A percentile compares a stretch with the other conserved stretches of the same genome.
Conservation (phyloP, 2,329 filamentous ascomycete genomes). For the Hymenoscyphus fructigenus region DNA sequence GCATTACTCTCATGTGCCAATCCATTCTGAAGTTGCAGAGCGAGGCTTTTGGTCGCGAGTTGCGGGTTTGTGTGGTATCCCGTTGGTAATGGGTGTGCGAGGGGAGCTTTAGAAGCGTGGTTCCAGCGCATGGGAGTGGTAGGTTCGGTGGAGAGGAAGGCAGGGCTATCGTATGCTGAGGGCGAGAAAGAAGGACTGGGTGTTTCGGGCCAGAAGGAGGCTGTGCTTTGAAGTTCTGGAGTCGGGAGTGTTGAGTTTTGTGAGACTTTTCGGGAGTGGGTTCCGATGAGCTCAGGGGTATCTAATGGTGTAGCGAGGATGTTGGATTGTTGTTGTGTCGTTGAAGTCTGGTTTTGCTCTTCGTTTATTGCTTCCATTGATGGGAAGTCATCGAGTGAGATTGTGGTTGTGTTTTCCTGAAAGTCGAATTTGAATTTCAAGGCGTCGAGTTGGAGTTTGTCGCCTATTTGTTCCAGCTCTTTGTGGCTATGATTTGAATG, state of each 20-base stretch:
- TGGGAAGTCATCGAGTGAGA: conserved; percentile 38
- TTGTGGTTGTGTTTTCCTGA: conserved; percentile 42
- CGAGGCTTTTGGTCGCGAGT: conserved; percentile 31
- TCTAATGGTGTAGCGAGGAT: conserved; percentile 28
- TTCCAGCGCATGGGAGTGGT: conserved; percentile 34
- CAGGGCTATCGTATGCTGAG: conserved; percentile 9
- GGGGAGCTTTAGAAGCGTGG: conserved; percentile 28
- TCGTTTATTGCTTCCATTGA: background rate
- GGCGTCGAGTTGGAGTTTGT: conserved; percentile 45
- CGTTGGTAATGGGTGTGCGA: conserved; percentile 32
- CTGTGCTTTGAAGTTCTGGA: conserved; percentile 27
- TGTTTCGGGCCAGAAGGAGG: conserved; percentile 29
- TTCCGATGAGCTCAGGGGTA: conserved; percentile 27
- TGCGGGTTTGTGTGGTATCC: conserved; percentile 29
- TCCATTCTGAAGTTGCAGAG: conserved; percentile 34
- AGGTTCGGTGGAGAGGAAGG: conserved; percentile 13
- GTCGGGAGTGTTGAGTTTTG: conserved; percentile 26
- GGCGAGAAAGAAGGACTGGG: conserved; percentile 13
- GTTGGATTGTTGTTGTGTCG: conserved; percentile 29
- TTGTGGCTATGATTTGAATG: conserved; percentile 43
- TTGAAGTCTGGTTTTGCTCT: background rate
- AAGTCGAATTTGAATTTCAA: conserved; percentile 48
- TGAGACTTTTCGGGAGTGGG: conserved; percentile 27
- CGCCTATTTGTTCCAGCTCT: conserved; percentile 49
- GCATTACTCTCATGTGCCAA: conserved; percentile 26